These are phyloP conservation scores for Lachancea nothofagi DNA, from an alignment of 805 yeast genomes.

Conservation along the genomic window DNA sequence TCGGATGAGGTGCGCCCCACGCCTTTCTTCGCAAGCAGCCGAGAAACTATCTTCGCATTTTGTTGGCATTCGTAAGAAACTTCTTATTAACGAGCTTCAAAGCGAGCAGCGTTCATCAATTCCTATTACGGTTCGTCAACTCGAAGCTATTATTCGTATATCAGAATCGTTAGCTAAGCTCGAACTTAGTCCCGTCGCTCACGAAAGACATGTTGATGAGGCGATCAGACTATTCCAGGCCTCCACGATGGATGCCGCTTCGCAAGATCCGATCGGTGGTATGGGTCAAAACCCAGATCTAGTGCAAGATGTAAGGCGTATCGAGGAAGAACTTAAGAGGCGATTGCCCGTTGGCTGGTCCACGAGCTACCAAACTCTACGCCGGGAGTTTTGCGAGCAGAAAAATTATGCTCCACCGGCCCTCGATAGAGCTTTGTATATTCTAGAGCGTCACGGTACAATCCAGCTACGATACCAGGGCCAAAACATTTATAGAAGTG, in stretches of 20 bases:
- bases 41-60: constrained; percentile 88
- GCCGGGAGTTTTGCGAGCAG: constrained; percentile 72
- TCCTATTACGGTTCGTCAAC: constrained; percentile 95
- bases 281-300: constrained; percentile 50
- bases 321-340: constrained; percentile 80
- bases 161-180: constrained; percentile 90
- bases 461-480: constrained; percentile 85
- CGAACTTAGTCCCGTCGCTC: constrained; percentile 74
- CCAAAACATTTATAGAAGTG: constrained; percentile 69
- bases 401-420: constrained; percentile 62
- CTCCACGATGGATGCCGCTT: constrained; percentile 94
- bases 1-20: constrained; percentile 86
- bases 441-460: constrained; percentile 81
- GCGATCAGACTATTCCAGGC: constrained; percentile 93
- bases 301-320: constrained; percentile 64
- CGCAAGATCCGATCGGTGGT: constrained; percentile 44
- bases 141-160: constrained; percentile 95
- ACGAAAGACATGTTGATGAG: constrained; percentile 87
- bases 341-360: constrained; percentile 96
- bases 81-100: constrained; percentile 73
- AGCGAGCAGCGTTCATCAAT: constrained; percentile 88
- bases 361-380: constrained; percentile 76
- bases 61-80: constrained; percentile 79
- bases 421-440: constrained; percentile 73
- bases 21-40: constrained; percentile 82